A percentile compares a stretch with the other conserved stretches of the same genome.
Conservation (phyloP, 192 early-diverging fungal genomes). For the Umbelopsis vinacea region DNA sequence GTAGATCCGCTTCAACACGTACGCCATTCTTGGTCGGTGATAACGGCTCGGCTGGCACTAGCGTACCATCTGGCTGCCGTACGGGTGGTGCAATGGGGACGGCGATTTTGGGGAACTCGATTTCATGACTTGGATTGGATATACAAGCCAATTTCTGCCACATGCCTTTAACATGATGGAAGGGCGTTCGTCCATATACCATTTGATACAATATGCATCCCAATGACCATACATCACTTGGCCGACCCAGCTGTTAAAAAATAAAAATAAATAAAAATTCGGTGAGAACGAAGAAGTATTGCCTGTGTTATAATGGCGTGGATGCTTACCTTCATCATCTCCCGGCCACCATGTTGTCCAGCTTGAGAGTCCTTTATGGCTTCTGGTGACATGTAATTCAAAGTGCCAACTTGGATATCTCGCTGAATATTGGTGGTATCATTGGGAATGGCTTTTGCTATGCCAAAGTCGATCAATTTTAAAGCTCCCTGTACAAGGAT, state of each 20-base stretch:
- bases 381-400: conserved; percentile 98
- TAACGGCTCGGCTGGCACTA: conserved; percentile 8
- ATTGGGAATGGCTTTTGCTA: conserved; percentile 91
- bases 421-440: conserved; percentile 94
- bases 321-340: conserved; percentile 33
- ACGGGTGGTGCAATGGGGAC: conserved; percentile 16
- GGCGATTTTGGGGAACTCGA: conserved; percentile 59
- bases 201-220: conserved; percentile 95
- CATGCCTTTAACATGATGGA: conserved; percentile 67
- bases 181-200: conserved; percentile 86
- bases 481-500: conserved; percentile 81
- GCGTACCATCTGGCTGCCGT: neutral
- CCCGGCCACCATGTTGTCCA: neutral
- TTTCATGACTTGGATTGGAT: conserved; percentile 66
- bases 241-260: conserved; percentile 66
- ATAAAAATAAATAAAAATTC: no score
- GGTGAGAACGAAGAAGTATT: neutral
- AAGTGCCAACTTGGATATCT: conserved; percentile 85
- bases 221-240: conserved; percentile 91
- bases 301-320: neutral
- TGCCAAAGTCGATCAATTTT: conserved; percentile 98
- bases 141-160: conserved; percentile 76
- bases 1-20: conserved; percentile 51
- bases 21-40: conserved; percentile 10
- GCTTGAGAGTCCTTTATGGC: conserved; percentile 39